Evolutionary conservation across 352 stramenopile species (phyloP).

Genomic region (Pythium periplocum): DNA sequence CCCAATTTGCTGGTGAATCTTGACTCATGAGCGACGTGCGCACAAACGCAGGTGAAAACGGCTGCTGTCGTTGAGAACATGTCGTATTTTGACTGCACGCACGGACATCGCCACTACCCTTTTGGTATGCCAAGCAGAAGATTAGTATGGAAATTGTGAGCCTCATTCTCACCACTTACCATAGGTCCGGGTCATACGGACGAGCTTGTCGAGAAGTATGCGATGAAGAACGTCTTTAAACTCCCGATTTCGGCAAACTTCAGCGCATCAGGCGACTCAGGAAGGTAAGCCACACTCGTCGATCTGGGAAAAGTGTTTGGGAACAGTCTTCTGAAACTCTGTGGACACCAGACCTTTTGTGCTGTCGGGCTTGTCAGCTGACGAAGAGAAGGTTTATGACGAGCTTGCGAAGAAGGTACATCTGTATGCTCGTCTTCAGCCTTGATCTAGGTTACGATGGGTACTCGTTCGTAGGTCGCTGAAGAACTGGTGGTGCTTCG

Average conservation of each 20-base stretch:
- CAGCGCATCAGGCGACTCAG: constrained; percentile 66
- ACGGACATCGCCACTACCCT: constrained; percentile 81
- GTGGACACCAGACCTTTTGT: constrained; percentile 58
- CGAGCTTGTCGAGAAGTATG: constrained; percentile 73
- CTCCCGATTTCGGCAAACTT: constrained; percentile 75
- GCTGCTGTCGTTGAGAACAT: constrained; percentile 99
- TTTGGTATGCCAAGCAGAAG: constrained; percentile 43
- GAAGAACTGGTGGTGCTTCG: constrained; percentile 78
- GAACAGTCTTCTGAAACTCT: not conserved
- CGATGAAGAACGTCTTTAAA: constrained; percentile 83
- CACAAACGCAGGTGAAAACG: constrained; percentile 81
- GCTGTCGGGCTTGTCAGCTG: constrained; percentile 54
- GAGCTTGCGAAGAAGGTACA: constrained; percentile 50
- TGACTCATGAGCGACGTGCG: too few relatives aligned
- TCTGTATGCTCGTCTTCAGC: not conserved
- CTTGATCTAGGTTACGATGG: too few relatives aligned
- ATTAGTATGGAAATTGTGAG: not conserved
- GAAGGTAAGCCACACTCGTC: constrained; percentile 32
- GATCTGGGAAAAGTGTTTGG: too few relatives aligned
- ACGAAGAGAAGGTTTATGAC: constrained; percentile 69
- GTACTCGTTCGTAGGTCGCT: constrained; percentile 34
- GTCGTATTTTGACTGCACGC: constrained; percentile 93
- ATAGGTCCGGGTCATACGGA: constrained; percentile 67
- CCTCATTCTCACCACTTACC: not conserved
- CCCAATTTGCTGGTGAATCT: too few relatives aligned